Percentiles rank a stretch among this genome's conserved stretches.
These are phyloP conservation scores for Hypericum perforatum DNA, from an alignment of 345 rosid genomes.

Conservation along the genomic window DNA sequence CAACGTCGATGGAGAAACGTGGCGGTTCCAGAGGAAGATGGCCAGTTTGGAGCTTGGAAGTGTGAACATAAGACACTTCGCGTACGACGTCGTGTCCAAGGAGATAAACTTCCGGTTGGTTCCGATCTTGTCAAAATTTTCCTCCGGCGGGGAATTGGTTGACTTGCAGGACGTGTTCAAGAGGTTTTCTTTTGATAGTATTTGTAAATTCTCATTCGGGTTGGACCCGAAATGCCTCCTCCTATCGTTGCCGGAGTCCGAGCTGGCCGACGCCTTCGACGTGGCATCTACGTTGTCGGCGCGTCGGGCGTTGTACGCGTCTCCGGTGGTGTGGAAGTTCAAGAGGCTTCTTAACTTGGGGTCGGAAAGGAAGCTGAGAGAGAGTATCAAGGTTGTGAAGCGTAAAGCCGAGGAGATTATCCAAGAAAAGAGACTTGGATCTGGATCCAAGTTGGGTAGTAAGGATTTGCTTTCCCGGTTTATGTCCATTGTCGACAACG, in stretches of 20 bases:
- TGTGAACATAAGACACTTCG: conserved; percentile 29
- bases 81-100: conserved; percentile 23
- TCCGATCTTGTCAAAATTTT: conserved; percentile 23
- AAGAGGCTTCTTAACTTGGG: conserved; percentile 40
- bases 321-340: conserved; percentile 48
- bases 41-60: conserved; percentile 43
- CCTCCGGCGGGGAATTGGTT: conserved; percentile 8
- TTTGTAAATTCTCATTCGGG: conserved; percentile 60
- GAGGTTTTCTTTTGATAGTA: conserved; percentile 54
- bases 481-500: conserved; percentile 33
- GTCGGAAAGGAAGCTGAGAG: conserved; percentile 39
- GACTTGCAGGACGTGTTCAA: conserved; percentile 59
- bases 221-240: conserved; percentile 52
- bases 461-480: conserved; percentile 54
- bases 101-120: conserved; percentile 36
- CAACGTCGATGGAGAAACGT: conserved; percentile 46
- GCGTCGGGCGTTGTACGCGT: conserved; percentile 33
- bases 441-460: conserved; percentile 13
- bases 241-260: conserved; percentile 30
- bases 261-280: conserved; percentile 43
- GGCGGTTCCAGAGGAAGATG: conserved; percentile 52
- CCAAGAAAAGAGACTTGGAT: conserved; percentile 22
- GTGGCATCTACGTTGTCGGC: conserved; percentile 42
- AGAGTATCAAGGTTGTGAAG: conserved; percentile 35
- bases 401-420: conserved; percentile 37